These are phyloP conservation scores for Ogataea trehaloabstinens DNA, from an alignment of 805 yeast species.

Conservation along the genomic window DNA sequence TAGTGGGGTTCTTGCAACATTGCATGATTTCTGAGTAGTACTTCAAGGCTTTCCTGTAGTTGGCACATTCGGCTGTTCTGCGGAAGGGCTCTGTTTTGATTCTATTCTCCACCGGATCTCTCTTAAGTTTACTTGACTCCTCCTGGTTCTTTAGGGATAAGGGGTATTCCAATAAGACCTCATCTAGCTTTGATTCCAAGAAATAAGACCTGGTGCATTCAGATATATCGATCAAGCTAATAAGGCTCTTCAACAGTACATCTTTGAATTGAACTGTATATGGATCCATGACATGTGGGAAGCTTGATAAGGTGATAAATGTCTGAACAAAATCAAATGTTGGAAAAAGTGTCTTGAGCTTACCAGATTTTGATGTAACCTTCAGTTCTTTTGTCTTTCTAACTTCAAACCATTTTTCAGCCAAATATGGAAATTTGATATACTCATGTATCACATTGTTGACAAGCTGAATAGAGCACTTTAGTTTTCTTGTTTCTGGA, in stretches of 20 bases:
- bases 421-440: constrained; percentile 12
- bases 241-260: constrained; percentile 7
- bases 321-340: constrained; percentile 17
- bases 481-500: constrained; percentile 12
- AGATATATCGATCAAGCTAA: constrained; percentile 11
- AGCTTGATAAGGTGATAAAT: constrained; percentile 8
- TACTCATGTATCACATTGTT: constrained; percentile 11
- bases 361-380: constrained; percentile 4
- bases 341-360: constrained; percentile 11
- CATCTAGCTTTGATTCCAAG: constrained; percentile 12
- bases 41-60: constrained; percentile 8
- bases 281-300: constrained; percentile 5
- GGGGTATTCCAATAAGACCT: constrained; percentile 16
- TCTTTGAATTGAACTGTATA: constrained; percentile 9
- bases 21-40: constrained; percentile 15
- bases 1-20: constrained; percentile 8
- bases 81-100: constrained; percentile 15
- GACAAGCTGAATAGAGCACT: constrained; percentile 14
- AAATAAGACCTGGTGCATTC: constrained; percentile 8
- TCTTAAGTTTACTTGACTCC: constrained; percentile 9
- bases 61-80: constrained; percentile 11
- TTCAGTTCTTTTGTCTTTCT: constrained; percentile 7
- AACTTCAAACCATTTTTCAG: constrained; percentile 18
- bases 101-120: constrained; percentile 13
- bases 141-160: constrained; percentile 9